phyloP scores from a whole-genome alignment of 768 basidiomycete species.

The Lactarius sanguifluus region DNA sequence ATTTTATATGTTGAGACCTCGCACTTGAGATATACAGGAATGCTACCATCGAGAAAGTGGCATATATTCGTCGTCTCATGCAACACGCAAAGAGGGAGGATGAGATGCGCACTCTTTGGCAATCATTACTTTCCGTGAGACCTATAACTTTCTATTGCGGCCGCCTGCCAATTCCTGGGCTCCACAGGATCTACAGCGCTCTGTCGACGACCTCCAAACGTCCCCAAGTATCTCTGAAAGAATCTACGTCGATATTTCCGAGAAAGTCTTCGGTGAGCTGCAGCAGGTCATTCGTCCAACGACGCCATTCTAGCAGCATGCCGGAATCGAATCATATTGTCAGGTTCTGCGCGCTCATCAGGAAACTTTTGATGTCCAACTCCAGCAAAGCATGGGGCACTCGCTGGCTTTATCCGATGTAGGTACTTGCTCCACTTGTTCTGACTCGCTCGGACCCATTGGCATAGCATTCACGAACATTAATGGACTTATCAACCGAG shows the following conservation, averaged over 20 bases:
- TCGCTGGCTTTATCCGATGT: slow-evolving; percentile 22
- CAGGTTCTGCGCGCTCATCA: slow-evolving; percentile 20
- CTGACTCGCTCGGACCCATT: not conserved
- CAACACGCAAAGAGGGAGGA: slow-evolving; percentile 19
- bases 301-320: not conserved
- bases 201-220: slow-evolving; percentile 13
- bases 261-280: slow-evolving; percentile 15
- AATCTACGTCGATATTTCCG: slow-evolving; percentile 16
- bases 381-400: slow-evolving; percentile 17
- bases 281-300: slow-evolving; percentile 14
- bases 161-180: not conserved
- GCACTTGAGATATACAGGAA: slow-evolving; percentile 30
- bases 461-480: slow-evolving; percentile 11
- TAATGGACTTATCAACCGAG: slow-evolving; percentile 17
- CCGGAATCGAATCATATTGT: not conserved
- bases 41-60: slow-evolving; percentile 28
- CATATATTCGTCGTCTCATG: slow-evolving; percentile 25
- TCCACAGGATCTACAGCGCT: slow-evolving; percentile 16
- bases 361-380: slow-evolving; percentile 15
- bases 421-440: not conserved
- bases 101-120: slow-evolving; percentile 12
- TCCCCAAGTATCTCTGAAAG: slow-evolving; percentile 13
- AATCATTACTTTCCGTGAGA: slow-evolving; percentile 21
- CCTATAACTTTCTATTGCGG: not conserved
- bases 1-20: slow-evolving; percentile 6